Base-by-base conservation (phyloP, 805 yeast genomes). In the Saccharomycopsis guyanensis region DNA sequence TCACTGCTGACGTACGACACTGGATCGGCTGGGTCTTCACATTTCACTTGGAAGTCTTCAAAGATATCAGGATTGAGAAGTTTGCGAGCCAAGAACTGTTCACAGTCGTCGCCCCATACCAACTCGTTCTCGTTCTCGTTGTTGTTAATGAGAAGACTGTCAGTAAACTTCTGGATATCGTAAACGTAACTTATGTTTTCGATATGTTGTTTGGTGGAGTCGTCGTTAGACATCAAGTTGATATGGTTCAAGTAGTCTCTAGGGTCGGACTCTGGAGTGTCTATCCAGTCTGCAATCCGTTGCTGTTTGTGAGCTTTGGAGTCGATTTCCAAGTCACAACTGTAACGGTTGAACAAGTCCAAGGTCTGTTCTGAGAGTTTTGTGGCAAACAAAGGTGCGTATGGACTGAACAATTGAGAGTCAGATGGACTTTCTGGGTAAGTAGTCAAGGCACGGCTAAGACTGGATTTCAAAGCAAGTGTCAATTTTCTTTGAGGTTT, bases 41-140 rank as follows among this genome's bases (percentile, higher is more conserved):
- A n/a, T n/a, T n/a, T n/a, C n/a, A n/a, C n/a, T n/a, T n/a, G n/a
- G n/a, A n/a, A n/a, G n/a, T n/a, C n/a, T n/a, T n/a, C n/a, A n/a
- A n/a, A n/a, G n/a, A n/a, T n/a, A n/a, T n/a, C n/a, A n/a, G n/a
- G n/a, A n/a, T n/a, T n/a, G n/a, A n/a, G n/a, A n/a, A n/a, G n/a
- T 10, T 25, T 25, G 10, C 10, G 29, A 10, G 10, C 10, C 15
- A 38, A 44, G 20, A 37, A 50, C 36, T 40, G 51, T 36, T 50
- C 52, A 20, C 51, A 50, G 23, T 50, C 53, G 32, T 47, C 53
- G 20, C 53, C 53, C 4, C 37, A 12, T 3, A 36, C n/a, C 15
- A 50, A 38, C 2, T 37, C 51, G 20, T 31, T 41, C 12, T 44
- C 43, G 10, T 34, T 31, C 4, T 43, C 33, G 12, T 20, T 25